phyloP scores from a whole-genome alignment of 2,329 filamentous ascomycete species.

The Aspergillus alliaceus region DNA sequence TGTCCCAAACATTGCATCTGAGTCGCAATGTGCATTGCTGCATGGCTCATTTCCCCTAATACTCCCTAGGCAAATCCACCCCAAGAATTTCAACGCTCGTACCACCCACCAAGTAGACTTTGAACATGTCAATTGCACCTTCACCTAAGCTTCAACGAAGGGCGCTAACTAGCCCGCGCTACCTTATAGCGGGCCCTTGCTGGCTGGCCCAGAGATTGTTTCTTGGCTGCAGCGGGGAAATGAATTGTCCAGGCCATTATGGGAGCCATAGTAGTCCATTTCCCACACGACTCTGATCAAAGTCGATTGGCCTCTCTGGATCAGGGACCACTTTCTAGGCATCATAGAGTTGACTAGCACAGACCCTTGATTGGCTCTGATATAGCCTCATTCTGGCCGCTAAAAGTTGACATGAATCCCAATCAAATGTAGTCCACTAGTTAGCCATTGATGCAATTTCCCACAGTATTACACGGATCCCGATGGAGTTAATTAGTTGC shows the following conservation, averaged over 20 bases:
- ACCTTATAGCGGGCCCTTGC: neutral
- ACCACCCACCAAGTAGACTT: neutral
- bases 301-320: neutral
- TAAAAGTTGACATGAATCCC: neutral
- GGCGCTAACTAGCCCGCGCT: neutral
- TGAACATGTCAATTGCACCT: neutral
- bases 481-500: too few species aligned
- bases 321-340: neutral
- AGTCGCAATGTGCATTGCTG: too few species aligned
- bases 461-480: neutral
- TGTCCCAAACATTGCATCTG: neutral
- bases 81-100: neutral
- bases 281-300: neutral
- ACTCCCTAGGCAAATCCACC: neutral
- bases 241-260: neutral
- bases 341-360: neutral
- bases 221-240: neutral
- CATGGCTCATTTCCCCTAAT: neutral
- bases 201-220: neutral
- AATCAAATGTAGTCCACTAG: too few species aligned
- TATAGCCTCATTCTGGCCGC: neutral
- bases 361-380: neutral
- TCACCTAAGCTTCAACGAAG: neutral
- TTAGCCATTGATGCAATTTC: neutral
- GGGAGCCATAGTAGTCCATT: neutral